These are phyloP conservation scores for Globisporangium cylindrosporum DNA, from an alignment of 352 stramenopile species.

Conservation along the genomic window DNA sequence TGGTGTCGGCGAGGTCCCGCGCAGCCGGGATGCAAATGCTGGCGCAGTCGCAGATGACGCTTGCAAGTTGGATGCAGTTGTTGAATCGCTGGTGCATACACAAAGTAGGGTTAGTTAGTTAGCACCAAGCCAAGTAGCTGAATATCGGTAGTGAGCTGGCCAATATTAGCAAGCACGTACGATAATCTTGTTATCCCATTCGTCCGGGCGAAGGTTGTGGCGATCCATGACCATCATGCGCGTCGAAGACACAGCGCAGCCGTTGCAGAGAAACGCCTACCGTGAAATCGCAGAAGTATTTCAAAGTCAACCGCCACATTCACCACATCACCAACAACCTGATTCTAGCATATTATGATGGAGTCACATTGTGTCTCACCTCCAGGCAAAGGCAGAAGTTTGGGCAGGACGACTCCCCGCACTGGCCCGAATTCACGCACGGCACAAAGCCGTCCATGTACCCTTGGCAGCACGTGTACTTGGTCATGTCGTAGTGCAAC, in stretches of 20 bases:
- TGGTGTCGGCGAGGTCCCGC: conserved; percentile 67
- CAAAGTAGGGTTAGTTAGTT: not conserved
- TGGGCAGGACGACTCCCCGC: conserved; percentile 85
- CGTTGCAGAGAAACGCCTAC: conserved; percentile 82
- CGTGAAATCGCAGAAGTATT: not conserved
- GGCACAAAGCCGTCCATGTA: conserved; percentile 91
- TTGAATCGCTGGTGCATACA: conserved; percentile 71
- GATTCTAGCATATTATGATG: not conserved
- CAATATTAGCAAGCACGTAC: conserved; percentile 29
- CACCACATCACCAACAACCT: not conserved
- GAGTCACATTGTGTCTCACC: conserved; percentile 22
- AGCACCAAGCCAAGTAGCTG: not conserved
- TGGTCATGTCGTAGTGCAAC: conserved; percentile 89
- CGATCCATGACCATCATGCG: conserved; percentile 90
- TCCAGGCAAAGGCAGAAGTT: conserved; percentile 91
- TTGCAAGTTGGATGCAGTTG: conserved; percentile 89
- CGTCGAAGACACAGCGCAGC: conserved; percentile 88
- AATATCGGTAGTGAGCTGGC: too few species aligned
- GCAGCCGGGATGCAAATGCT: conserved; percentile 70
- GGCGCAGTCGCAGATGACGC: conserved; percentile 74
- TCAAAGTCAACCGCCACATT: not conserved
- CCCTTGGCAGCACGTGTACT: conserved; percentile 92
- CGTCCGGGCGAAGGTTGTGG: conserved; percentile 87
- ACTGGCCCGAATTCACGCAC: conserved; percentile 79
- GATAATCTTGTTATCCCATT: conserved; percentile 94